Conservation (phyloP, 345 rosid genomes). For the Eucalyptus erythrocorys region DNA sequence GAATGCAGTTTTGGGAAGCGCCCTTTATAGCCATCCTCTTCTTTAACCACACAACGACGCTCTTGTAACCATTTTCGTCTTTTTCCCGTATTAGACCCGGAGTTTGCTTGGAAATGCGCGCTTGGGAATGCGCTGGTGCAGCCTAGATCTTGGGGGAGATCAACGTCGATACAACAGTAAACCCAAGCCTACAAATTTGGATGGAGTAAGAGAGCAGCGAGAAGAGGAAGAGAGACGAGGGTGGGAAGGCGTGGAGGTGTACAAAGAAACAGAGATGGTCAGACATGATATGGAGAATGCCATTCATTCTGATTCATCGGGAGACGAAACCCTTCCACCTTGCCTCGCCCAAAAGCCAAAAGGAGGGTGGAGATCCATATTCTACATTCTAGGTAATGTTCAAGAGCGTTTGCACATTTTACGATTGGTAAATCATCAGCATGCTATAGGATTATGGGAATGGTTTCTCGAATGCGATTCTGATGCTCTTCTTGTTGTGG, state of each 20-base stretch:
- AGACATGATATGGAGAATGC: neutral
- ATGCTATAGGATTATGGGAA: neutral
- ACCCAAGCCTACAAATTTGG: neutral
- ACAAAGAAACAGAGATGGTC: neutral
- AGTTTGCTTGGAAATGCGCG: neutral
- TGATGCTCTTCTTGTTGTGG: neutral
- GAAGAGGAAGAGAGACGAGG: neutral
- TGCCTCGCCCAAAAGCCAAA: neutral
- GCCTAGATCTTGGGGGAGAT: neutral
- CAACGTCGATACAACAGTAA: neutral
- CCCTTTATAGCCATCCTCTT: neutral
- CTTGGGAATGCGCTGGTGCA: neutral
- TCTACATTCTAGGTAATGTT: conserved; percentile 21
- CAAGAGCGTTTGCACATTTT: neutral
- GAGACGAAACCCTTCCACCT: neutral
- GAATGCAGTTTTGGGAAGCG: neutral
- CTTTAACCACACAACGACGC: neutral
- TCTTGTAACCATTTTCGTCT: neutral
- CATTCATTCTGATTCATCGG: neutral
- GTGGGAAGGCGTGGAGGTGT: neutral
- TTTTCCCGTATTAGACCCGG: neutral
- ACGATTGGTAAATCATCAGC: neutral
- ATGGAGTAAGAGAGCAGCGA: neutral
- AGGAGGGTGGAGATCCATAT: conserved; percentile 37
- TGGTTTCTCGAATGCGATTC: neutral